Conservation (phyloP, 768 basidiomycete genomes). For the Glaciozyma antarctica region DNA sequence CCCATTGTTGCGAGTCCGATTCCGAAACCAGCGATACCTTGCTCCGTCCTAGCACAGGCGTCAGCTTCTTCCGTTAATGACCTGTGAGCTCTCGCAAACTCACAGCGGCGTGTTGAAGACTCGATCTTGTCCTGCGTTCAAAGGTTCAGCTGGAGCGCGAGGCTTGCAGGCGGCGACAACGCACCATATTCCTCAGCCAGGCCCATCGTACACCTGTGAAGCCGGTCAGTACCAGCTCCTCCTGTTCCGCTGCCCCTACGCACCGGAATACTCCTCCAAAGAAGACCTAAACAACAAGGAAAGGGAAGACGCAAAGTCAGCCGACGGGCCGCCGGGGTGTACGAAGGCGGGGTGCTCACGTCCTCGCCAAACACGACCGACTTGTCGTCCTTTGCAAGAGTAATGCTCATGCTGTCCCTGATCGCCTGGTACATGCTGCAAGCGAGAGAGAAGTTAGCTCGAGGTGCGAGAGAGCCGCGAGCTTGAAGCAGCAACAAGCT, state of each 20-base stretch:
- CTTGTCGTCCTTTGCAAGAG: constrained; percentile 70
- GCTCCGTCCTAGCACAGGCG: constrained; percentile 33
- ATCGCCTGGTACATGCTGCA: constrained; percentile 68
- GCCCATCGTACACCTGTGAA: constrained; percentile 14
- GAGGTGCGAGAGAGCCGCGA: too few relatives aligned
- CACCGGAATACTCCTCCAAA: constrained; percentile 94
- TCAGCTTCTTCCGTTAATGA: background rate
- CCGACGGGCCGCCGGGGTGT: background rate
- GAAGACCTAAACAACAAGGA: constrained; percentile 53
- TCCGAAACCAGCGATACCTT: constrained; percentile 86
- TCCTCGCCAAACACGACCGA: constrained; percentile 72
- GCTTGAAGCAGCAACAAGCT: too few relatives aligned
- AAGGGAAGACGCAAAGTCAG: constrained; percentile 38
- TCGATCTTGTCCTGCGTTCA: constrained; percentile 63
- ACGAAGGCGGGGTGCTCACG: constrained; percentile 1
- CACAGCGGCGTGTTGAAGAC: constrained; percentile 85
- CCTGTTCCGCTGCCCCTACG: constrained; percentile 43
- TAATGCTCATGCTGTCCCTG: constrained; percentile 78
- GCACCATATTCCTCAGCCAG: constrained; percentile 13
- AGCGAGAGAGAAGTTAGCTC: background rate
- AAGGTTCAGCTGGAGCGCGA: background rate
- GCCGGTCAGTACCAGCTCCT: background rate
- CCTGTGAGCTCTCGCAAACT: too few relatives aligned
- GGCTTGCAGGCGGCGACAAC: background rate
- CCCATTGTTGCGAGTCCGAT: constrained; percentile 88